Base-by-base conservation (phyloP, 2,329 filamentous ascomycete genomes). In the Parasarocladium wereldwijsianum region DNA sequence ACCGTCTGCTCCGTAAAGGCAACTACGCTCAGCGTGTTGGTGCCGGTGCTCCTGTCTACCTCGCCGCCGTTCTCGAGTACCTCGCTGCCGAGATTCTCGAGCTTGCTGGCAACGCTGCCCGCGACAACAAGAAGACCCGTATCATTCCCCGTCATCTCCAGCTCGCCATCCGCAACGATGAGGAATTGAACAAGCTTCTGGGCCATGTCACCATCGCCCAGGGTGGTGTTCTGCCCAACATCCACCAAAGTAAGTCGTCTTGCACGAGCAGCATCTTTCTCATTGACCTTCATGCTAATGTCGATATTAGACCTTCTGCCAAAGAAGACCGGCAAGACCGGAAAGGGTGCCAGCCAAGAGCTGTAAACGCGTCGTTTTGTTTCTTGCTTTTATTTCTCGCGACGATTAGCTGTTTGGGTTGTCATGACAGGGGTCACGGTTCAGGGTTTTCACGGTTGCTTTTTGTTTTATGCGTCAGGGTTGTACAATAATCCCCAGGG, bases 81-180 rank as follows among this genome's bases (percentile, higher is more conserved):
- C 80, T 98, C 36, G 87, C 90, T 46, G 90, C 90, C 43, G 90
- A 98, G 70, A 94, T 98, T 48, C 85, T 98, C 52, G 90, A 98
- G 66, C 67, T 98, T 65, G 90, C 90, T 58, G 90, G 90, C 49
- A 98, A 98, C 62, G 90, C 90, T 50, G 90, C 90, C 41, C 87
- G 90, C 49, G 90, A 98, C 68, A 94, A 96, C 78, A 98, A 98
- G 83, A 96, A 96, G 81, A 98, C 87, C 42, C 86, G 90, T 80
- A 98, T 98, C 67, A 98, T 96, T 38, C 90, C 90, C 43, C 85
- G 90, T 62, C 90, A 98, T 64, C 76, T 98, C 27, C 90, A 98
- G 70, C 84, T 98, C 47, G 90, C 90, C 63, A 98, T 98, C 69
- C 79, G 90, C 54, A 94, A 94, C 67, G 87, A 96, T 61, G 87